Base-by-base conservation (phyloP, 1,284 basidiomycete species). In the Cutaneotrichosporon sp. region DNA sequence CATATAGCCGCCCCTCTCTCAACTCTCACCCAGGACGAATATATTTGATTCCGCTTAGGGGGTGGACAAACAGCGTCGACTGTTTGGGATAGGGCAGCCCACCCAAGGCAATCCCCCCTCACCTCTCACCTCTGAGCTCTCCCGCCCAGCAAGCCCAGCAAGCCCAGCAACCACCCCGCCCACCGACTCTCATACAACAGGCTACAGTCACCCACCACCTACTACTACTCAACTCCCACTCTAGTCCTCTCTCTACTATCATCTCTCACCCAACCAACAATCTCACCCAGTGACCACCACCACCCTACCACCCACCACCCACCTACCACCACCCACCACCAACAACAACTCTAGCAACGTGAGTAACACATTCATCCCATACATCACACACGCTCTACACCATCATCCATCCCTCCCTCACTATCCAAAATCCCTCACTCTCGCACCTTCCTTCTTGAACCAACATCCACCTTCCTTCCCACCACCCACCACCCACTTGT, bases 181-280 rank as follows among this genome's bases (percentile, higher is more conserved):
- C n/a, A n/a, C 16, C 45, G 11, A 3, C 25, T 50, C 25, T 18
- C 47, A 50, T 50, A 50, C 47, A 50, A 50, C 47, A 50, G 47
- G 38, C 38, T 42, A 42, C 38, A 42, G 38, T 42, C 38, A 42
- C 38, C 38, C 38, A 42, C 18, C 46, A 24, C 31, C 55, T 57
- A 22, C 22, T 57, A 46, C 34, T 57, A 27, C 49, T 42, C 38
- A 42, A 42, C 38, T 52, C 57, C 36, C 56, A 42, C 56, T 33
- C 51, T 52, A 34, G 36, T 38, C 42, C n/a, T n/a, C n/a, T n/a
- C n/a, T n/a, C n/a, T n/a, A n/a, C n/a, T n/a, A n/a, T n/a, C n/a
- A n/a, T n/a, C n/a, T n/a, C n/a, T n/a, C n/a, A n/a, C n/a, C n/a
- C 33, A 31, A 56, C 55, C 20, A 20, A 33, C 31, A n/a, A n/a